These are phyloP conservation scores for Yamadazyma insecticola DNA, from an alignment of 805 yeast species.

Conservation along the genomic window DNA sequence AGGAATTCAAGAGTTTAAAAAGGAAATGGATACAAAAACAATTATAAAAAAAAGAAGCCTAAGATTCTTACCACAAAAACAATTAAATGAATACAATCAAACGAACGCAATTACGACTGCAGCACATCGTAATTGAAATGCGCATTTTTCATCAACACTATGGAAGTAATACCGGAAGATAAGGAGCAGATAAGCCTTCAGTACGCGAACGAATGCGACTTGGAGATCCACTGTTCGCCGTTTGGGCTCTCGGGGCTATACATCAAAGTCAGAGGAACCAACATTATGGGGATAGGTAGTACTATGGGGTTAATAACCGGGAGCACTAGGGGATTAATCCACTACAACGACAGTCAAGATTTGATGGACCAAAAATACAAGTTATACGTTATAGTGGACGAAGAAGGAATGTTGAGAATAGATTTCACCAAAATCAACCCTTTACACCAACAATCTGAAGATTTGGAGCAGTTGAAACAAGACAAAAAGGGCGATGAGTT, in stretches of 20 bases:
- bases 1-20: too few relatives aligned
- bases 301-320: conserved; percentile 57
- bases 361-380: conserved; percentile 45
- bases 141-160: too few relatives aligned
- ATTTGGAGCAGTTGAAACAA: conserved; percentile 1
- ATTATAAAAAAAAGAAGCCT: too few relatives aligned
- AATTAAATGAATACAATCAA: too few relatives aligned
- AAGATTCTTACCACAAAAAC: too few relatives aligned
- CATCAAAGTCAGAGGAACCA: conserved; percentile 43
- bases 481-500: conserved; percentile 1
- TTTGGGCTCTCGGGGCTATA: conserved; percentile 51
- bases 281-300: conserved; percentile 50
- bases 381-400: conserved; percentile 45
- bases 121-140: too few relatives aligned
- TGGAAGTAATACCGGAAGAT: conserved; percentile 8
- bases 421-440: conserved; percentile 47
- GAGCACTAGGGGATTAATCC: conserved; percentile 43
- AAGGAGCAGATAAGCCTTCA: conserved; percentile 22
- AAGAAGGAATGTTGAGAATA: conserved; percentile 41
- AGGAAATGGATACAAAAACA: too few relatives aligned
- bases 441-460: conserved; percentile 10
- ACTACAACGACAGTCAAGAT: conserved; percentile 45
- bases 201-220: conserved; percentile 46
- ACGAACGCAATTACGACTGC: too few relatives aligned
- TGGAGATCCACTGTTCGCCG: conserved; percentile 54